Evolutionary conservation across 225 moss, liverwort and hornwort species (phyloP), one percentile per base, ranked within the genome.

Genomic region (Takakia lepidozioides): DNA sequence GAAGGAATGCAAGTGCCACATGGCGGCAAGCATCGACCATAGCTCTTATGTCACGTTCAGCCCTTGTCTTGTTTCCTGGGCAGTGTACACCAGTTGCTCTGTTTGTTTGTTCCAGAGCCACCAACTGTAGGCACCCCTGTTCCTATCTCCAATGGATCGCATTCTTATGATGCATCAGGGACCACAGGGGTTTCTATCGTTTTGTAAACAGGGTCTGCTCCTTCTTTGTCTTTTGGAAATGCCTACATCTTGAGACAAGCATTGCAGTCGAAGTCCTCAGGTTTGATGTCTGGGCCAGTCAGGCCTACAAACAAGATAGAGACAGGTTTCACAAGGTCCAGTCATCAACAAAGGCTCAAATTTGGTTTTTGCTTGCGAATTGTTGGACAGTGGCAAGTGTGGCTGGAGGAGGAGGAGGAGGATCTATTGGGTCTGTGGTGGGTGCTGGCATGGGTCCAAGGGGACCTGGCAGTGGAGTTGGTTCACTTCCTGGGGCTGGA

Each of bases 1-100:
- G 87, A 61, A 82, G 91, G 52, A 78, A 60, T 55, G 77, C 62
- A 4, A 70, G 56, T 18, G 58, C 68, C 30, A 54, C 67, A 58
- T 60, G 72, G 15, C 75, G 78, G 26, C 88, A 81, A 49, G 67
- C 58, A 55, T 74, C 87, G 49, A 87, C 87, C 26, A 79, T 78
- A 69, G 86, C 82, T 57, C 81, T 87, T 6, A 70, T 83, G 63
- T 85, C 85, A 45, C 83, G 98, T 65, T 75, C 85, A 36, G 82
- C 76, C 42, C 91, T 87, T 45, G 75, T 87, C 57, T 66, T 98
- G 51, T 78, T 85, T 67, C 98, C 98, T 55, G 98, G 98, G 48
- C 98, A 98, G 71, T 98, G 98, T 57, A 98, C 77, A 21, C 98
- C 98, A 51, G 91, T 91, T 20, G 69, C 83, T 52, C 87, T 98